Conservation (phyloP, 2,329 filamentous ascomycete species). For the Zymoseptoria passerinii region DNA sequence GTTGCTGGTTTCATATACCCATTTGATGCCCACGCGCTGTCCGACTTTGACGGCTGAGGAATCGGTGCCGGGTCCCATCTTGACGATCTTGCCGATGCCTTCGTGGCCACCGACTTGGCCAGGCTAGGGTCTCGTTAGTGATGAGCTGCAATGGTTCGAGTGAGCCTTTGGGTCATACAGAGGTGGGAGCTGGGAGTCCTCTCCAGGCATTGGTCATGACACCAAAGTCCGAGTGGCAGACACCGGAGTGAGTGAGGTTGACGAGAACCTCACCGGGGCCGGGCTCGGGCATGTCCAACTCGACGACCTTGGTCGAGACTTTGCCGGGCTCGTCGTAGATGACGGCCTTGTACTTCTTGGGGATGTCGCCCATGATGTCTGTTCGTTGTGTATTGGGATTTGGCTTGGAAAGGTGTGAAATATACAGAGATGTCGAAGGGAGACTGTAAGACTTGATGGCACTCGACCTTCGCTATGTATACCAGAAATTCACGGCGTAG, state of each 20-base stretch:
- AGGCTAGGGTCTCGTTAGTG: not conserved
- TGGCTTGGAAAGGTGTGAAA: not conserved
- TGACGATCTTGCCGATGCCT: constrained; percentile 56
- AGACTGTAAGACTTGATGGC: not conserved
- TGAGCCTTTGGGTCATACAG: not conserved
- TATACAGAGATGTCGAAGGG: not conserved
- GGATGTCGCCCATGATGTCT: constrained; percentile 27
- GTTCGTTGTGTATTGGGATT: not conserved
- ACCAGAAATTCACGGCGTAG: not conserved
- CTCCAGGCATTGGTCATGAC: constrained; percentile 40
- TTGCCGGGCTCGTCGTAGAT: constrained; percentile 59
- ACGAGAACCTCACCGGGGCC: constrained; percentile 44
- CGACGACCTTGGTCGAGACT: constrained; percentile 56
- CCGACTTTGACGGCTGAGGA: constrained; percentile 52
- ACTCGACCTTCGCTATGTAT: not conserved
- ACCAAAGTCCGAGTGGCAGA: constrained; percentile 56
- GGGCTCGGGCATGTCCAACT: constrained; percentile 57
- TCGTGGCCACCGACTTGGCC: constrained; percentile 59
- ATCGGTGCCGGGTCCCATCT: constrained; percentile 54
- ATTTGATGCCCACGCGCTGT: constrained; percentile 63
- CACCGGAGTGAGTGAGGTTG: constrained; percentile 49
- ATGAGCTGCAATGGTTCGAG: constrained; percentile 29
- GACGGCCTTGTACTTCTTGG: constrained; percentile 54
- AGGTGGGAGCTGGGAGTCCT: constrained; percentile 51
- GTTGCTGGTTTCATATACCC: no score